Percentiles rank a stretch among this genome's conserved stretches.
phyloP scores from a whole-genome alignment of 2,329 filamentous ascomycete species.

The Pestalotiopsis sp. region DNA sequence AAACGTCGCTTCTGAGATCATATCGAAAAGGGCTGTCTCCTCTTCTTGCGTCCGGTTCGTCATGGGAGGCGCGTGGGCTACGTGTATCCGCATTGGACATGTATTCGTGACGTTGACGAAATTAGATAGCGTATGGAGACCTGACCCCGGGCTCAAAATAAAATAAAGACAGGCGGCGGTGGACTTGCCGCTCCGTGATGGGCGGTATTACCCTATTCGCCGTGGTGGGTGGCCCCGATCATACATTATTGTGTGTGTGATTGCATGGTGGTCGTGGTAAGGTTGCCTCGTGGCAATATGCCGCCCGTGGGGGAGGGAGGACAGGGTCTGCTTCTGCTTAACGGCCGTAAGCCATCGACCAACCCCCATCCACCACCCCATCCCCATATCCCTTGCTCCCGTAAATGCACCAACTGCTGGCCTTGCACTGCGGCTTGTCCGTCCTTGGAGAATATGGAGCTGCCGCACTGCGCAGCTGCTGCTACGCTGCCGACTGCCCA shows the following conservation, averaged over 20 bases:
- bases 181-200: not conserved
- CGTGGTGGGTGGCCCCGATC: not conserved
- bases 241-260: not conserved
- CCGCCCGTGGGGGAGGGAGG: not conserved
- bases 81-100: not conserved
- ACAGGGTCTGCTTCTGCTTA: not conserved
- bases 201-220: not conserved
- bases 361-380: too few relatives aligned
- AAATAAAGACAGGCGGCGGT: not conserved
- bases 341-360: conserved; percentile 3
- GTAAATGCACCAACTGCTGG: conserved; percentile 9
- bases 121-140: not conserved
- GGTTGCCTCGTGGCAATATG: conserved; percentile 7
- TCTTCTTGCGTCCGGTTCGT: not conserved
- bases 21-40: not conserved
- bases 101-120: not conserved
- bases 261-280: not conserved
- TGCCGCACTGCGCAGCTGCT: not conserved
- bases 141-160: not conserved
- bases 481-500: not conserved
- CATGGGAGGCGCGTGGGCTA: not conserved
- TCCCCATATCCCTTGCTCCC: not conserved
- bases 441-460: not conserved
- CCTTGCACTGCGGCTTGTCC: not conserved
- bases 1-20: not conserved